Conservation (phyloP, 179 eudicot genomes). For the Heliamphora ciliata region DNA sequence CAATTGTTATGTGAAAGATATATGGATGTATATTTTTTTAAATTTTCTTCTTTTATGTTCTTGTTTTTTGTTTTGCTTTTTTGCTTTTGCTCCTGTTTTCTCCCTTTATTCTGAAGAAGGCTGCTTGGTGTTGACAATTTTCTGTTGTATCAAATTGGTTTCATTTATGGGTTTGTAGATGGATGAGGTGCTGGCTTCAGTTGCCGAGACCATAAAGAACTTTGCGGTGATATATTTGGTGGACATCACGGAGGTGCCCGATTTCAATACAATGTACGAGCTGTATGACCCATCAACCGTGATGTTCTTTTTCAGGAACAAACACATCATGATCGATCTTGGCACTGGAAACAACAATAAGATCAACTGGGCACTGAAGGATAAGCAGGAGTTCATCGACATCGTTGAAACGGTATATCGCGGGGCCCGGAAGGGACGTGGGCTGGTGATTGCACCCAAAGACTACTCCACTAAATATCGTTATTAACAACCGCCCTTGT, state of each 20-base stretch:
- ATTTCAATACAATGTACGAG: conserved; percentile 87
- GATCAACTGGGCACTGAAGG: conserved; percentile 49
- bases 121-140: too few relatives aligned
- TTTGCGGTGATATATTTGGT: conserved; percentile 77
- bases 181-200: conserved; percentile 83
- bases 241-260: conserved; percentile 89
- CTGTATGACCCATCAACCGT: conserved; percentile 72
- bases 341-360: conserved; percentile 51
- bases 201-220: conserved; percentile 75
- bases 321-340: conserved; percentile 84
- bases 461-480: conserved; percentile 73
- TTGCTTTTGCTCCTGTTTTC: too few relatives aligned
- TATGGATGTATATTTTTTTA: too few relatives aligned
- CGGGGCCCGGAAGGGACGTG: conserved; percentile 59
- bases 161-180: conserved; percentile 31
- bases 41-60: too few relatives aligned
- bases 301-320: conserved; percentile 91
- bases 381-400: conserved; percentile 49
- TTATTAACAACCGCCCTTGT: conserved; percentile 25
- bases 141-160: too few relatives aligned
- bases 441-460: conserved; percentile 71
- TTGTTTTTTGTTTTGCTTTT: too few relatives aligned
- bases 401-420: conserved; percentile 49
- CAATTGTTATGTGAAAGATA: too few relatives aligned
- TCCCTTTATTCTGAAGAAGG: too few relatives aligned